Percentiles rank a stretch among this genome's conserved stretches.
These are phyloP conservation scores for Marasmius sp. DNA, from an alignment of 1,284 basidiomycete genomes.

Conservation along the genomic window DNA sequence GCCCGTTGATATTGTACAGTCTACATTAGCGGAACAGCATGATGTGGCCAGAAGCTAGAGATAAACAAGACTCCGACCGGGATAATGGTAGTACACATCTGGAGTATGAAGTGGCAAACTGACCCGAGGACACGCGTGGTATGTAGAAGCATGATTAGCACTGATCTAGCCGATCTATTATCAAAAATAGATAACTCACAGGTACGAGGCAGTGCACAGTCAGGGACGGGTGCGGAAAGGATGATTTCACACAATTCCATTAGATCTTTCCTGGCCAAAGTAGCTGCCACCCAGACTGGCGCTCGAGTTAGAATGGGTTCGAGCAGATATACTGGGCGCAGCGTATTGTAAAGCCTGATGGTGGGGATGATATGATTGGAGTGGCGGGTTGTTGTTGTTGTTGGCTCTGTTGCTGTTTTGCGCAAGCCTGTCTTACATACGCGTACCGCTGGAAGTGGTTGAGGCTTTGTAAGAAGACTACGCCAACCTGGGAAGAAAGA, in stretches of 20 bases:
- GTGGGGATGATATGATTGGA: constrained; percentile 32
- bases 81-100: too few relatives aligned
- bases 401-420: constrained; percentile 45
- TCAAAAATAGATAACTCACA: background rate
- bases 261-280: background rate
- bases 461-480: constrained; percentile 78
- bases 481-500: constrained; percentile 65
- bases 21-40: too few relatives aligned
- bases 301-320: constrained; percentile 13
- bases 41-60: too few relatives aligned
- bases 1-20: too few relatives aligned
- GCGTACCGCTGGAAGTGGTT: constrained; percentile 93
- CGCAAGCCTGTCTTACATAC: constrained; percentile 73
- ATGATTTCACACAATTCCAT: background rate
- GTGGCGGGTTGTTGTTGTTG: constrained; percentile 27
- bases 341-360: background rate
- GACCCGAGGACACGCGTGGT: too few relatives aligned
- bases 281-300: constrained; percentile 3
- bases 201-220: background rate
- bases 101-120: too few relatives aligned
- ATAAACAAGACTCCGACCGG: too few relatives aligned
- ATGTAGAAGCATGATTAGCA: too few relatives aligned
- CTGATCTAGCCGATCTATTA: background rate
- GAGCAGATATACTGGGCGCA: background rate
- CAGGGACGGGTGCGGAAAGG: too few relatives aligned